These are phyloP conservation scores for Hansenula sp. DNA, from an alignment of 1,139 yeast genomes.

Conservation along the genomic window DNA sequence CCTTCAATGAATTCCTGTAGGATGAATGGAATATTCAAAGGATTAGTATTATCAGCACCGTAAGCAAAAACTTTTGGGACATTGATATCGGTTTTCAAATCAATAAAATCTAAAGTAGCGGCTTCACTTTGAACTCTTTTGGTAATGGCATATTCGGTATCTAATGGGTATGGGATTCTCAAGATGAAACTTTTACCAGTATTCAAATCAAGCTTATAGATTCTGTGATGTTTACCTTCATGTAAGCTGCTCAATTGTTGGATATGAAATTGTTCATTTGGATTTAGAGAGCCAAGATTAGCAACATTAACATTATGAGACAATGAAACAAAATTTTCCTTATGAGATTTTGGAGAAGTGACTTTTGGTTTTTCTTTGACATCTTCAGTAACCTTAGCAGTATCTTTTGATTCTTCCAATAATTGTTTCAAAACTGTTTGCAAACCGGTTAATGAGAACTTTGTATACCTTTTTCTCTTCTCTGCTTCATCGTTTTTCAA, in stretches of 20 bases:
- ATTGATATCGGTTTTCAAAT: constrained; percentile 45
- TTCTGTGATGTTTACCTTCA: constrained; percentile 91
- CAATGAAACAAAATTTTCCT: constrained; percentile 41
- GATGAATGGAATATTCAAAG: constrained; percentile 68
- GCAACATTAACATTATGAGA: constrained; percentile 41
- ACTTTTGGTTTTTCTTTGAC: constrained; percentile 18
- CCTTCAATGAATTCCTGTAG: constrained; percentile 80
- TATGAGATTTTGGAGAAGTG: constrained; percentile 33
- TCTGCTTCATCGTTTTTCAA: constrained; percentile 70
- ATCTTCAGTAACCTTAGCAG: constrained; percentile 23
- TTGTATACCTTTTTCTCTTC: constrained; percentile 73
- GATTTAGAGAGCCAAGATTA: constrained; percentile 38
- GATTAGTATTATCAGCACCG: constrained; percentile 59
- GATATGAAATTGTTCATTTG: constrained; percentile 44
- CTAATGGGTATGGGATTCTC: constrained; percentile 81
- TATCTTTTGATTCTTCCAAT: constrained; percentile 30
- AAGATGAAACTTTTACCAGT: constrained; percentile 63
- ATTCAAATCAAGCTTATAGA: constrained; percentile 67
- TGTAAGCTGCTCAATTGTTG: constrained; percentile 80
- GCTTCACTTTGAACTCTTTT: constrained; percentile 82
- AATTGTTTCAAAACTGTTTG: constrained; percentile 42
- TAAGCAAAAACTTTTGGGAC: constrained; percentile 79
- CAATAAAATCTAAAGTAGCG: constrained; percentile 84
- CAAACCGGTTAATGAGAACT: constrained; percentile 77
- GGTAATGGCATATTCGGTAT: constrained; percentile 57